These are phyloP conservation scores for Ophiostoma sp. DNA, from an alignment of 2,329 filamentous ascomycete genomes.

Conservation along the genomic window DNA sequence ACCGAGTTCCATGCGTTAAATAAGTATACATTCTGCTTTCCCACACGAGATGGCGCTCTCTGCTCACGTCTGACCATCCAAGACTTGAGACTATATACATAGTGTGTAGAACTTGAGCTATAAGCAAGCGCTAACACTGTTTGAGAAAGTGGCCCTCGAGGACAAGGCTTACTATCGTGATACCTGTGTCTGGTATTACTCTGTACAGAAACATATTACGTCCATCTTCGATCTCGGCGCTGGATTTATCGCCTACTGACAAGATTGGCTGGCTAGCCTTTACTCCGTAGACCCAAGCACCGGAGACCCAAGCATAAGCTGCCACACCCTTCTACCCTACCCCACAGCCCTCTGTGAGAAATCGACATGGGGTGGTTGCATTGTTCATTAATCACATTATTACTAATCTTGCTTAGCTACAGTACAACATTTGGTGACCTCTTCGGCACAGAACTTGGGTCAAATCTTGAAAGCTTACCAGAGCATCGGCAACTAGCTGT, in stretches of 20 bases:
- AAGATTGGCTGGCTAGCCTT: not conserved
- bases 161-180: not conserved
- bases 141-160: not conserved
- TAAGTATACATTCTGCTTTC: not conserved
- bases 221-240: not conserved
- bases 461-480: not conserved
- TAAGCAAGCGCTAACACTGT: not conserved
- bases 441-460: no score
- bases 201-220: not conserved
- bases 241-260: not conserved
- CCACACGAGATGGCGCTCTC: not conserved
- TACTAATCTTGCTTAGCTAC: not conserved
- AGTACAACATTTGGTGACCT: not conserved
- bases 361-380: not conserved
- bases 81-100: not conserved
- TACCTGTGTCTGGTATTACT: not conserved
- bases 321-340: not conserved
- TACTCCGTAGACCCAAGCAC: no score
- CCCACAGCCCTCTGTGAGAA: not conserved
- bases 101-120: no score
- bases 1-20: not conserved
- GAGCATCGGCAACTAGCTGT: not conserved
- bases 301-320: not conserved
- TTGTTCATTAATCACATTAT: not conserved
- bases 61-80: not conserved